Conservation (phyloP, 768 basidiomycete genomes). For the Hypsizygus marmoreus region DNA sequence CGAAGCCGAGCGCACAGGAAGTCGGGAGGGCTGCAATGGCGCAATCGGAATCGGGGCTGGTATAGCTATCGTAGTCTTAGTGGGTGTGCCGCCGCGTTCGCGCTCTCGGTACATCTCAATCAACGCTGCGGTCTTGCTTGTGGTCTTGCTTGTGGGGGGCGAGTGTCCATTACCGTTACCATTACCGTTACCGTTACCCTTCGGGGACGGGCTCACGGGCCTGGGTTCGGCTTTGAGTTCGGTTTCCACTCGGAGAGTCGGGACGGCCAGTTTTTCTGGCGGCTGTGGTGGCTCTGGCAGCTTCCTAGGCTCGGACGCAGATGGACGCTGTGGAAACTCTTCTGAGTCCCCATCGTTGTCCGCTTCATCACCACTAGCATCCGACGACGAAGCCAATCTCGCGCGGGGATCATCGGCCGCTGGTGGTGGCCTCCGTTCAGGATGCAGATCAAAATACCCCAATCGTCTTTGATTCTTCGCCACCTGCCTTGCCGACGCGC, state of each 20-base stretch:
- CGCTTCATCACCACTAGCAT: constrained; percentile 37
- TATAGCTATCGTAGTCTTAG: constrained; percentile 24
- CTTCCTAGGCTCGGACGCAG: constrained; percentile 17
- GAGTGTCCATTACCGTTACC: constrained; percentile 8
- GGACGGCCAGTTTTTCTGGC: constrained; percentile 4
- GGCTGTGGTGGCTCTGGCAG: constrained; percentile 18
- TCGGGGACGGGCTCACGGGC: constrained; percentile 9
- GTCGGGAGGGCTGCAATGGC: constrained; percentile 39
- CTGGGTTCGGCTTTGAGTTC: constrained; percentile 11
- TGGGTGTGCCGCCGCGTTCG: constrained; percentile 49
- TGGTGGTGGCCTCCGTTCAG: constrained; percentile 58
- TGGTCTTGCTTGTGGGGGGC: constrained; percentile 25
- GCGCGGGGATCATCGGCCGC: constrained; percentile 39
- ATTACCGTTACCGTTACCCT: constrained; percentile 20
- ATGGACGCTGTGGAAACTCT: constrained; percentile 12
- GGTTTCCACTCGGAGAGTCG: constrained; percentile 3
- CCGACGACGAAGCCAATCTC: constrained; percentile 36
- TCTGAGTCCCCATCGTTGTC: constrained; percentile 21
- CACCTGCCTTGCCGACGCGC: constrained; percentile 28
- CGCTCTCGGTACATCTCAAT: constrained; percentile 87
- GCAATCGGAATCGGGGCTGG: constrained; percentile 26
- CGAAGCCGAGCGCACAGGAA: constrained; percentile 38
- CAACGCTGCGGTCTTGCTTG: constrained; percentile 72
- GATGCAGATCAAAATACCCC: constrained; percentile 81
- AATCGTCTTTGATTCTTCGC: constrained; percentile 45